These are phyloP conservation scores for Amanita pallidorosea DNA, from an alignment of 768 basidiomycete species.

Conservation along the genomic window DNA sequence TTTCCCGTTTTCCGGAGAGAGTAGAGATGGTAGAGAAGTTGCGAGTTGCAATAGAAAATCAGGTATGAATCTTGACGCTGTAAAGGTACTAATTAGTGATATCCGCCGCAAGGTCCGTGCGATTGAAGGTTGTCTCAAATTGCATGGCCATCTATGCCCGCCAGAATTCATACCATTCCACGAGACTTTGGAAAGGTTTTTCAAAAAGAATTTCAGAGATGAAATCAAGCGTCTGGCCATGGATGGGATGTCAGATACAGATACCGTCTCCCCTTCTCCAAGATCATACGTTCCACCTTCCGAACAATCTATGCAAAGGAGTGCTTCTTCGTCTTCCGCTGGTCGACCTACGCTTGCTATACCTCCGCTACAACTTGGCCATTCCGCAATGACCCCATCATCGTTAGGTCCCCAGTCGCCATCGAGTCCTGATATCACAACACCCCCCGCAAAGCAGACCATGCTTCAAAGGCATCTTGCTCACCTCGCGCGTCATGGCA, in stretches of 20 bases:
- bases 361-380: conserved; percentile 43
- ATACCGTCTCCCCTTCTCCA: conserved; percentile 24
- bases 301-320: conserved; percentile 38
- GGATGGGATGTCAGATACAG: conserved; percentile 40
- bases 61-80: conserved; percentile 11
- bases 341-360: conserved; percentile 32
- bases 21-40: conserved; percentile 64
- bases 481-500: conserved; percentile 72
- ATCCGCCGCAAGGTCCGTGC: conserved; percentile 44
- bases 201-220: conserved; percentile 75
- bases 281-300: conserved; percentile 33
- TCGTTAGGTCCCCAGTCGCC: conserved; percentile 30
- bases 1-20: conserved; percentile 58
- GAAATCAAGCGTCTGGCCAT: conserved; percentile 66
- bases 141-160: conserved; percentile 76
- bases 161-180: conserved; percentile 91
- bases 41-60: conserved; percentile 67
- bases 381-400: conserved; percentile 32
- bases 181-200: conserved; percentile 77
- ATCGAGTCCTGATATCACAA: conserved; percentile 14
- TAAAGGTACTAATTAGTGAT: neutral
- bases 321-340: conserved; percentile 34
- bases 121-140: conserved; percentile 73
- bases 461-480: conserved; percentile 75
- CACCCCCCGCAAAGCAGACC: conserved; percentile 42